Percentiles rank a stretch among this genome's conserved stretches.
phyloP scores from a whole-genome alignment of 257 asterid species.

The Penstemon eatonii region DNA sequence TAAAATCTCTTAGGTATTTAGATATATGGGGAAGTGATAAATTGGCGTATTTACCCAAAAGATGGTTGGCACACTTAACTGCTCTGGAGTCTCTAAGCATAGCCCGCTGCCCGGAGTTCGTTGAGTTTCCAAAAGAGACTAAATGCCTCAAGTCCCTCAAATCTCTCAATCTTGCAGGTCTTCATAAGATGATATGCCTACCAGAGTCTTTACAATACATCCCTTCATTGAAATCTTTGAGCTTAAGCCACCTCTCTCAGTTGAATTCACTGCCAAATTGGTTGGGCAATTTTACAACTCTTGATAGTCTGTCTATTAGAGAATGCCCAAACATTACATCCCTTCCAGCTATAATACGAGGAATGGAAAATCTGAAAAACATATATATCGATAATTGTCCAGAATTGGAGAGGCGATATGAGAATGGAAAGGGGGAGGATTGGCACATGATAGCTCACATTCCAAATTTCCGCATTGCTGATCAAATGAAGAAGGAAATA shows the following conservation, averaged over 20 bases:
- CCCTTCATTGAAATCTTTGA: neutral
- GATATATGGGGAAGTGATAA: neutral
- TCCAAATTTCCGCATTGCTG: neutral
- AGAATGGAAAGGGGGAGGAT: slow-evolving; percentile 34
- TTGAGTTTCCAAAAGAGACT: neutral
- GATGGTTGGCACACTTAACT: slow-evolving; percentile 4
- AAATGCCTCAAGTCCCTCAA: slow-evolving; percentile 18
- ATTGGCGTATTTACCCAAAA: slow-evolving; percentile 19
- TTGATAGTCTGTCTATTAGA: neutral
- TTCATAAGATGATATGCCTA: slow-evolving; percentile 20
- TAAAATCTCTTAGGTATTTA: neutral
- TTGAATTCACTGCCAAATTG: slow-evolving; percentile 29
- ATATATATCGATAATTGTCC: neutral
- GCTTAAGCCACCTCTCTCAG: neutral
- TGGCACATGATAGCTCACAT: slow-evolving; percentile 34
- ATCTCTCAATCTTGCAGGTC: neutral
- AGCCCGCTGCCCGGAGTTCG: slow-evolving; percentile 1
- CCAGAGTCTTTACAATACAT: slow-evolving; percentile 20
- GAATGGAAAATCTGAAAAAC: slow-evolving; percentile 23
- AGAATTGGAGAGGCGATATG: slow-evolving; percentile 17
- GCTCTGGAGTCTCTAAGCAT: slow-evolving; percentile 13
- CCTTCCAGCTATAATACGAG: slow-evolving; percentile 26
- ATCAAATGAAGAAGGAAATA: neutral
- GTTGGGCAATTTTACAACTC: slow-evolving; percentile 4
- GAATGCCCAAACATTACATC: slow-evolving; percentile 23